Conservation (phyloP, 805 yeast species). For the Lachancea lanzarotensis region DNA sequence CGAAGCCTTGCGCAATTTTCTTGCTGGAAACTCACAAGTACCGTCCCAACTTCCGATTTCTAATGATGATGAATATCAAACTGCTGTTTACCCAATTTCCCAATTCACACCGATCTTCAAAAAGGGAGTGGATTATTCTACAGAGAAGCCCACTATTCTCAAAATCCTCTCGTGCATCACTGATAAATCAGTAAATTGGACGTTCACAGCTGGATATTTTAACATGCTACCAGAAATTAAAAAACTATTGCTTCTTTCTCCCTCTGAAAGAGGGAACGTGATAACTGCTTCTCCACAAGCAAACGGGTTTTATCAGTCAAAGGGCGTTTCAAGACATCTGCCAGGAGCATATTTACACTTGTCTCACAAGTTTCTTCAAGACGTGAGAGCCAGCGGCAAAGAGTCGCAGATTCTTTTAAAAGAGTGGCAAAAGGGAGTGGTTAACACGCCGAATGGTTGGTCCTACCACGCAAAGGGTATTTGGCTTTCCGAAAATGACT, state of each 20-base stretch:
- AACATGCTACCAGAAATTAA: slow-evolving; percentile 77
- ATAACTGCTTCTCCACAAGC: slow-evolving; percentile 93
- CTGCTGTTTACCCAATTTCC: slow-evolving; percentile 82
- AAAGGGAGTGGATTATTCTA: slow-evolving; percentile 52
- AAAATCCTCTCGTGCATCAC: slow-evolving; percentile 49
- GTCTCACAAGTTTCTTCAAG: slow-evolving; percentile 60
- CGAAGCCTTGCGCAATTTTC: slow-evolving; percentile 48
- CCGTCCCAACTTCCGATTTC: slow-evolving; percentile 14
- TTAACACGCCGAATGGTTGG: slow-evolving; percentile 83
- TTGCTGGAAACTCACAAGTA: slow-evolving; percentile 22
- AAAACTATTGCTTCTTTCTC: slow-evolving; percentile 47
- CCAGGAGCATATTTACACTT: slow-evolving; percentile 84
- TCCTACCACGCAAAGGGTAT: slow-evolving; percentile 96
- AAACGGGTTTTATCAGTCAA: slow-evolving; percentile 82
- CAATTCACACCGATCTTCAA: slow-evolving; percentile 78
- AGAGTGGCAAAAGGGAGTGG: slow-evolving; percentile 87
- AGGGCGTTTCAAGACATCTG: slow-evolving; percentile 71
- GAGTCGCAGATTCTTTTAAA: slow-evolving; percentile 45
- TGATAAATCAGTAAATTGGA: slow-evolving; percentile 59
- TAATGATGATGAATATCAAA: slow-evolving; percentile 33
- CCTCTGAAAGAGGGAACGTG: slow-evolving; percentile 43
- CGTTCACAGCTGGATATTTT: slow-evolving; percentile 94
- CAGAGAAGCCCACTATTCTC: slow-evolving; percentile 71
- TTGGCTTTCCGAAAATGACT: slow-evolving; percentile 53
- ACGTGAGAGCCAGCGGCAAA: slow-evolving; percentile 39